Conservation (phyloP, 2,329 filamentous ascomycete species). For the Pezicula rhizophila region DNA sequence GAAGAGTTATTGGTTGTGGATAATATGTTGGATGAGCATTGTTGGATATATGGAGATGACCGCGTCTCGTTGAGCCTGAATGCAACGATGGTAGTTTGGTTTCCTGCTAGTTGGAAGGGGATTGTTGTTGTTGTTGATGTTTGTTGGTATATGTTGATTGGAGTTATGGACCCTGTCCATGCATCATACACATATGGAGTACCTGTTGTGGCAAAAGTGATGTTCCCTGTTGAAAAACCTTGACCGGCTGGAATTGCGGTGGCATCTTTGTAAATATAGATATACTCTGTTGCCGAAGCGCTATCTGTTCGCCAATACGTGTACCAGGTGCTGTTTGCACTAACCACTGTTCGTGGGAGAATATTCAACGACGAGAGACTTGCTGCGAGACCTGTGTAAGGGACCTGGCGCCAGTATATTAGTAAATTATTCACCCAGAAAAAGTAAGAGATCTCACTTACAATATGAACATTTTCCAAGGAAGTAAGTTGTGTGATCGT, state of each 20-base stretch:
- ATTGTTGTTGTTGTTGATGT: slow-evolving; percentile 25
- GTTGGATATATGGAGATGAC: not conserved
- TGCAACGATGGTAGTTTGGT: slow-evolving; percentile 34
- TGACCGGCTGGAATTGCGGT: not conserved
- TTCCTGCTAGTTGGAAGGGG: slow-evolving; percentile 30
- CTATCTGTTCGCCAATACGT: slow-evolving; percentile 30
- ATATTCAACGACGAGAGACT: slow-evolving; percentile 28
- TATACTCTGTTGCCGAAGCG: slow-evolving; percentile 26
- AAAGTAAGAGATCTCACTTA: no score
- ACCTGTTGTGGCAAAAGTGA: slow-evolving; percentile 26
- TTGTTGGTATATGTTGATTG: slow-evolving; percentile 28
- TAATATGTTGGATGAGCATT: not conserved
- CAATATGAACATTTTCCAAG: slow-evolving; percentile 30
- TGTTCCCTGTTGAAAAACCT: slow-evolving; percentile 14
- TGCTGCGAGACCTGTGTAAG: slow-evolving; percentile 24
- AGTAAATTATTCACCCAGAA: no score
- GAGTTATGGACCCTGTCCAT: slow-evolving; percentile 34
- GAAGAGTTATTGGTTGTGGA: not conserved
- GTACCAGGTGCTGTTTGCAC: slow-evolving; percentile 28
- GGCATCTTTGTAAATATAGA: slow-evolving; percentile 36
- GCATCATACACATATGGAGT: slow-evolving; percentile 34
- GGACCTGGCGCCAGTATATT: slow-evolving; percentile 6
- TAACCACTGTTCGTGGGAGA: slow-evolving; percentile 24
- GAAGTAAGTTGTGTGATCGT: slow-evolving; percentile 20
- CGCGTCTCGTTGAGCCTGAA: slow-evolving; percentile 18